Base-by-base conservation (phyloP, 2,329 filamentous ascomycete genomes). In the Blastomyces gilchristii region DNA sequence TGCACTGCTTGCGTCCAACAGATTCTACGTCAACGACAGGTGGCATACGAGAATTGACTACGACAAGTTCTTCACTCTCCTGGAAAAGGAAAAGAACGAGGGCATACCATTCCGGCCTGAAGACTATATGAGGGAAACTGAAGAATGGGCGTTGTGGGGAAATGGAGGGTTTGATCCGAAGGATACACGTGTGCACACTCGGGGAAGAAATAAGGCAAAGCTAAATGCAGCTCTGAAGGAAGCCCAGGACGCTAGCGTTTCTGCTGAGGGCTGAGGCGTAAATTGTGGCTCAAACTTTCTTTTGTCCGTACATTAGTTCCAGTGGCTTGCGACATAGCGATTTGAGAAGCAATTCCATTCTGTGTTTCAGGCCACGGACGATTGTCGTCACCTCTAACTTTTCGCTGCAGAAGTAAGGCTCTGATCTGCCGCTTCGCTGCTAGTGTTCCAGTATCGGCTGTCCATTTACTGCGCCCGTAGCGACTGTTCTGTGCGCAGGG, bases 1-100 rank as follows among this genome's bases (percentile, higher is more conserved):
- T 73, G 87, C 95, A 28, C 79, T 97, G 61, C 81, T 97, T 49
- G 93, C 91, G 0, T 92, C 89, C 70, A 86, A 88, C 63, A 80
- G 91, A 9, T 99, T 97, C 79, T 79, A 81, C 63, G 84, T 87
- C 52, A 79, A 88, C 59, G 90, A 87, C 4, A 88, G 85, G 72
- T 97, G 92, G 92, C 90, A 94, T 72, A 96, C 93, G 1, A 79
- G 89, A 59, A 97, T 99, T 70, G 89, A 97, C 74, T 97, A 97
- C 74, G 82, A 89, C 62, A 84, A 82, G 64, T 97, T 97, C 81
- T 97, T 97, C 74, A 81, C 90, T 67, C 82, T 94, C 65, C 81
- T 95, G 11, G 90, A 96, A 75, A 83, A 85, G 72, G 75, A 77
- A 62, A 74, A 76, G 64, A 67, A 67, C 6, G 71, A 75, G 18